Evolutionary conservation across 108 stramenopile species (phyloP).

Genomic region (Nannochloropsis gaditana): DNA sequence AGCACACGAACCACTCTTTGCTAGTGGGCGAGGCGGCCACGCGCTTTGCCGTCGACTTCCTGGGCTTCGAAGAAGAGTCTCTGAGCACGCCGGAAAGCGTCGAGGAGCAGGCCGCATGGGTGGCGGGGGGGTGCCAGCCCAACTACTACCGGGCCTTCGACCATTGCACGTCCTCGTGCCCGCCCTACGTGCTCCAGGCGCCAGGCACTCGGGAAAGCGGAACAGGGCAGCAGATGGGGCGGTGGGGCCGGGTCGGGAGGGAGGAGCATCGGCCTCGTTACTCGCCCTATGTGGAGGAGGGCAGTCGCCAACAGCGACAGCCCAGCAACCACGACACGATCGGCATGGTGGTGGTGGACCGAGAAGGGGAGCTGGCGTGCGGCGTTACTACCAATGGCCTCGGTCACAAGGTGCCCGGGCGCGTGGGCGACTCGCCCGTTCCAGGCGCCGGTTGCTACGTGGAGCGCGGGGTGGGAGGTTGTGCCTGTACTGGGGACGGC

Average conservation of each 20-base stretch:
- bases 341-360: constrained; percentile 49
- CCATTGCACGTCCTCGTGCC: constrained; percentile 19
- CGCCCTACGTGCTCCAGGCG: background rate
- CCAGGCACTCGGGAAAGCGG: too few species aligned
- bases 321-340: constrained; percentile 50
- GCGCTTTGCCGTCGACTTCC: constrained; percentile 30
- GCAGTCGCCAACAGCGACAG: background rate
- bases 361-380: constrained; percentile 41
- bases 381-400: constrained; percentile 54
- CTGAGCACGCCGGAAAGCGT: constrained; percentile 35
- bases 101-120: constrained; percentile 33
- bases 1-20: constrained; percentile 52
- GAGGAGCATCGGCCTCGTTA: background rate
- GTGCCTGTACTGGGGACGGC: constrained; percentile 51
- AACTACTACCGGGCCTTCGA: constrained; percentile 47
- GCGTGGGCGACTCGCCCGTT: constrained; percentile 49
- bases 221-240: background rate
- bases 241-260: background rate
- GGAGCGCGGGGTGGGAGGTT: constrained; percentile 48
- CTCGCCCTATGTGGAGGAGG: background rate
- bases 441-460: constrained; percentile 52
- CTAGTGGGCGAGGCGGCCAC: constrained; percentile 52
- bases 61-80: constrained; percentile 39
- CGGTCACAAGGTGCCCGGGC: constrained; percentile 45
- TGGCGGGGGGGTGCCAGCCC: constrained; percentile 41